These are phyloP conservation scores for Paecilomyces niveus DNA, from an alignment of 2,329 filamentous ascomycete species.

Conservation along the genomic window DNA sequence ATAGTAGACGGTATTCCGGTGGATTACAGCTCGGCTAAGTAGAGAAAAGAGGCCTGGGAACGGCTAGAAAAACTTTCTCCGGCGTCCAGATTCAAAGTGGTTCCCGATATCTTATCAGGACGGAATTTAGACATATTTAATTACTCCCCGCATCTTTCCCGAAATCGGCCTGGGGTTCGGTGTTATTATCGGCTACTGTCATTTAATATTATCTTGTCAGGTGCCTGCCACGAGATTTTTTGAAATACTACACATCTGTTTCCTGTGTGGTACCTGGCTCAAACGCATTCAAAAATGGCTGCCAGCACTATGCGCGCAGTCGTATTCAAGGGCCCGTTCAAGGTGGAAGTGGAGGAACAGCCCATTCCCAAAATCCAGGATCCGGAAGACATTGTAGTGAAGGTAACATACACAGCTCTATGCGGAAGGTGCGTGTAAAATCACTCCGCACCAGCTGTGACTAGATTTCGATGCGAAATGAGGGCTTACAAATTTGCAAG, in stretches of 20 bases:
- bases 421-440: conserved; percentile 69
- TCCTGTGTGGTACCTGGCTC: background rate
- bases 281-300: conserved; percentile 16
- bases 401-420: conserved; percentile 73
- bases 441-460: background rate
- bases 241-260: background rate
- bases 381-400: conserved; percentile 70
- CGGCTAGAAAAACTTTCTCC: no score
- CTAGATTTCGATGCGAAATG: background rate
- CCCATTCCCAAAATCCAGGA: conserved; percentile 69
- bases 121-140: background rate
- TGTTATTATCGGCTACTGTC: background rate
- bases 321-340: conserved; percentile 71
- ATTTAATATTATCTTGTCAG: background rate
- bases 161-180: background rate
- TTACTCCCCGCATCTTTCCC: background rate
- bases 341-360: conserved; percentile 69
- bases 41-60: no score
- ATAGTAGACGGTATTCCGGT: no score
- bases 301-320: conserved; percentile 72
- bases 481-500: conserved; percentile 35
- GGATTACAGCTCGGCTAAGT: no score
- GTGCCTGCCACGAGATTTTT: background rate
- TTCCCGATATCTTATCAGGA: background rate
- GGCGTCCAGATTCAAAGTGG: background rate